Evolutionary conservation across 495 filamentous ascomycete species (phyloP).

Genomic region (Podospora tetraspora): DNA sequence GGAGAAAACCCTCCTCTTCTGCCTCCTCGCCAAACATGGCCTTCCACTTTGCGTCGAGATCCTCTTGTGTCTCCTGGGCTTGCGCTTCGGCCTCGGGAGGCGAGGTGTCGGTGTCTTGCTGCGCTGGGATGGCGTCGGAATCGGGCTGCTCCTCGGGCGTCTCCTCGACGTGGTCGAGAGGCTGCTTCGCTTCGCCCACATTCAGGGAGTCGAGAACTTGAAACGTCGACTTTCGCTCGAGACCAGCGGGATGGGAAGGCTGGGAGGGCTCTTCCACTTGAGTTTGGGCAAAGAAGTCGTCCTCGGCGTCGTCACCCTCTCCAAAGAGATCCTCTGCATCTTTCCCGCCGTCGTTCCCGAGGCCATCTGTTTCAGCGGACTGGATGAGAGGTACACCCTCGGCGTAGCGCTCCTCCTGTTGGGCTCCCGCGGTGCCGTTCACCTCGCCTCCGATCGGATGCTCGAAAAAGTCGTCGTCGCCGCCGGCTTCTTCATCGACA

Average conservation of each 20-base stretch:
- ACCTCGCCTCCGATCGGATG: constrained; percentile 36
- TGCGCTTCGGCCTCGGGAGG: constrained; percentile 14
- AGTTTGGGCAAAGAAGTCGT: constrained; percentile 50
- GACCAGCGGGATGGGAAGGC: constrained; percentile 16
- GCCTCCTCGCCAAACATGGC: constrained; percentile 76
- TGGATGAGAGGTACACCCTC: constrained; percentile 56
- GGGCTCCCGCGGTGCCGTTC: constrained; percentile 32
- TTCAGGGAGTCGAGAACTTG: constrained; percentile 45
- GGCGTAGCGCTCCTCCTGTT: constrained; percentile 49
- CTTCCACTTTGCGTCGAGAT: constrained; percentile 77
- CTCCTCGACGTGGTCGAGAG: constrained; percentile 33
- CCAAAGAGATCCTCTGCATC: constrained; percentile 31
- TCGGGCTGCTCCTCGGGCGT: constrained; percentile 23
- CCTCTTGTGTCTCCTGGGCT: constrained; percentile 30
- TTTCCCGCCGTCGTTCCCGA: constrained; percentile 5
- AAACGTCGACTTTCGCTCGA: constrained; percentile 56
- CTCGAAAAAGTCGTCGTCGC: constrained; percentile 13
- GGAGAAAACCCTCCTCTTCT: constrained; percentile 58
- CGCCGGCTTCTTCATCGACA: constrained; percentile 22
- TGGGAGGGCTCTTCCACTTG: constrained; percentile 14
- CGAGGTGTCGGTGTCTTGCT: background rate
- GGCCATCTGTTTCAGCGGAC: constrained; percentile 4
- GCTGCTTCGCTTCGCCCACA: constrained; percentile 20
- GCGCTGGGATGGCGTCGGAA: background rate
- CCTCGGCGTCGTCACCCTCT: constrained; percentile 33